Base-by-base conservation (phyloP, 331 rosid species). In the Spiraea crenata region DNA sequence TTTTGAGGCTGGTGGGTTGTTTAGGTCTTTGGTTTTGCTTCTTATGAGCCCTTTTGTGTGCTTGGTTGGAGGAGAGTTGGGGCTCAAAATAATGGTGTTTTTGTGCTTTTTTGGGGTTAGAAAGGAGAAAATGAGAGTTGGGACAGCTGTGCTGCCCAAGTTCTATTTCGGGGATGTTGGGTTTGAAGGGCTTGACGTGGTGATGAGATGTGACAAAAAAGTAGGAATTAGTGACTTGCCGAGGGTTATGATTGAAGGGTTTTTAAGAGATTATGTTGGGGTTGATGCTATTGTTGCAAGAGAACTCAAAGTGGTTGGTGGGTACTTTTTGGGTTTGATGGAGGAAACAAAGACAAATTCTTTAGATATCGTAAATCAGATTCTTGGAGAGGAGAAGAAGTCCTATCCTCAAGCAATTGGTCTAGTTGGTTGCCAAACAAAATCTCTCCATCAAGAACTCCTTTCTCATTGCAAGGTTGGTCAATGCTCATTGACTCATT, bases 121-220 rank as follows among this genome's bases (percentile, higher is more conserved):
- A 77, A 86, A 77, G 42, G 75, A 88, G 1, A 74, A 19, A 41
- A 87, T 93, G 45, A 78, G 88, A 69, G 78, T 71, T 12, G 98
- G 95, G 63, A 85, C 82, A 10, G 70, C 95, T 2, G 96, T 90
- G 55, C 63, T 93, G 73, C 97, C 96, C n/a, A n/a, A n/a, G n/a
- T 89, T 84, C 70, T 86, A 88, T 25, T 65, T 89, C 51, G 90
- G 88, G 64, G 87, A 88, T 10, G 89, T 87, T 65, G 93, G 95
- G 14, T 61, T 41, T 39, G 96, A 93, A 73, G 82, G 80, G 1
- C 78, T 90, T 73, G 87, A 87, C 40, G 81, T 67, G 4, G 40
- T 93, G 57, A 85, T 59, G 34, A 76, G 63, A 52, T 88, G n/a
- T 55, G 85, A 86, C 81, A 82, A 72, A 79, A 89, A 80, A 72